These are phyloP conservation scores for Populus hybrid DNA, from an alignment of 441 rosid genomes.

Conservation along the genomic window DNA sequence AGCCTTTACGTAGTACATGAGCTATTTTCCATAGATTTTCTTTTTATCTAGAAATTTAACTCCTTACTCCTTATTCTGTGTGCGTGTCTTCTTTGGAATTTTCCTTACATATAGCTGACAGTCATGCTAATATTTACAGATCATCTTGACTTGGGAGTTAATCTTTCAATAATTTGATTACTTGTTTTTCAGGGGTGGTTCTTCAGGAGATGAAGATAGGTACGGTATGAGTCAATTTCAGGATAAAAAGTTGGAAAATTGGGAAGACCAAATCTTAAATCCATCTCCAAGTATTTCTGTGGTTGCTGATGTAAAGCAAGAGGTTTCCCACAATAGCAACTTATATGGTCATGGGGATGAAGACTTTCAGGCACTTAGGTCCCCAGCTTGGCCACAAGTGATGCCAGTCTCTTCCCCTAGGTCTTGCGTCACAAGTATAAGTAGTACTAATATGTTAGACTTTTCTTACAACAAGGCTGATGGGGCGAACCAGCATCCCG, in stretches of 20 bases:
- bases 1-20: not conserved
- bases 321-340: constrained; percentile 43
- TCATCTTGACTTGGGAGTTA: not conserved
- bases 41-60: not conserved
- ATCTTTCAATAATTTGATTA: not conserved
- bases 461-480: constrained; percentile 56
- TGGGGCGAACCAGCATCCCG: constrained; percentile 52
- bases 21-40: not conserved
- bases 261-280: constrained; percentile 46
- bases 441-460: constrained; percentile 63
- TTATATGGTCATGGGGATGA: constrained; percentile 38
- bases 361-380: constrained; percentile 25
- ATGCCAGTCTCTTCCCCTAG: constrained; percentile 54
- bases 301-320: constrained; percentile 58
- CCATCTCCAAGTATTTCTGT: constrained; percentile 27
- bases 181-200: constrained; percentile 40
- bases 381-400: constrained; percentile 41
- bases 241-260: constrained; percentile 41
- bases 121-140: not conserved
- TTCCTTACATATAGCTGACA: not conserved
- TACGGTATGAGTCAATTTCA: constrained; percentile 32
- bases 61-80: not conserved
- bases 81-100: not conserved
- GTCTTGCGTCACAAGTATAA: constrained; percentile 66
- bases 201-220: constrained; percentile 46